A percentile compares a stretch with the other conserved stretches of the same genome.
Evolutionary conservation across 2,329 filamentous ascomycete species (phyloP).

Genomic region (Achaetomium macrosporum): DNA sequence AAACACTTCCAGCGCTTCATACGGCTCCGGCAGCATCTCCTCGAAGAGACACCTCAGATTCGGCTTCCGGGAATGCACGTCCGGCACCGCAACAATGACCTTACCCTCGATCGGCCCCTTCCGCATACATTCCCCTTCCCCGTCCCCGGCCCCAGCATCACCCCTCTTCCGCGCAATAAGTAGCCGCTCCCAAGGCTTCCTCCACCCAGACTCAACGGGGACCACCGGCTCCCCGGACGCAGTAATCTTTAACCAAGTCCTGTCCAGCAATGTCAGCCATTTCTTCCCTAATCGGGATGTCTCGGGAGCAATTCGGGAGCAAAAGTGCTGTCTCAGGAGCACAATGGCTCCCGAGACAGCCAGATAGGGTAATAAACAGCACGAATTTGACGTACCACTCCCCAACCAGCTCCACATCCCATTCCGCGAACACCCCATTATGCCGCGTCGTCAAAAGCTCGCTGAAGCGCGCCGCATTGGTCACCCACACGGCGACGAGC

Average conservation of each 20-base stretch:
- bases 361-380: too few species aligned
- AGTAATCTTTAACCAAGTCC: constrained; percentile 74
- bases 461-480: constrained; percentile 59
- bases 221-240: constrained; percentile 58
- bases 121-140: constrained; percentile 8
- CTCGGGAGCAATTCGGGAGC: too few species aligned
- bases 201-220: constrained; percentile 54
- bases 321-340: too few species aligned
- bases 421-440: constrained; percentile 56
- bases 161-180: constrained; percentile 51
- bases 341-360: too few species aligned
- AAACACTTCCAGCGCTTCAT: constrained; percentile 67
- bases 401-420: constrained; percentile 59
- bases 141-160: not conserved
- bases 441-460: constrained; percentile 44
- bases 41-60: constrained; percentile 59
- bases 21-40: constrained; percentile 44
- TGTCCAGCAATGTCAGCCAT: too few species aligned
- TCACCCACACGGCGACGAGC: constrained; percentile 69
- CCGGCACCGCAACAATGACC: constrained; percentile 64
- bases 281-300: too few species aligned
- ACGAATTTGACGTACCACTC: too few species aligned
- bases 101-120: constrained; percentile 32
- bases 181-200: constrained; percentile 72
- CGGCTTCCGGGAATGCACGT: constrained; percentile 74